A percentile compares a stretch with the other conserved stretches of the same genome.
phyloP scores from a whole-genome alignment of 2,329 filamentous ascomycete species.

The Pseudogymnoascus sp. region DNA sequence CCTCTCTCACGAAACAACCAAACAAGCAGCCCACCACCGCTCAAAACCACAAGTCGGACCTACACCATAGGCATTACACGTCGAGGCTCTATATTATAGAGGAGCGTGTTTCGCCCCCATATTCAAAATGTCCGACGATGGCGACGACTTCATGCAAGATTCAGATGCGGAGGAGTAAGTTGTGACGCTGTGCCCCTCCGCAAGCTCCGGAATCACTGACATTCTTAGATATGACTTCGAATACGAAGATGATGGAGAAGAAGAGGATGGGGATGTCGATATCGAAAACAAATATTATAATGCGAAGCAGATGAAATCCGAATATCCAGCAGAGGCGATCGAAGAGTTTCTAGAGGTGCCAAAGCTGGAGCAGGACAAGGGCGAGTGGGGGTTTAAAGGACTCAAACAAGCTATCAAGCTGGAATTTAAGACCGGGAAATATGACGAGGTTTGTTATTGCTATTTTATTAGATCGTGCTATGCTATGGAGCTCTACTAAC shows the following conservation, averaged over 20 bases:
- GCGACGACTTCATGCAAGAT: constrained; percentile 91
- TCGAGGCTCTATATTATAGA: background rate
- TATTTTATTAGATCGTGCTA: background rate
- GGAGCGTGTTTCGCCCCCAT: background rate
- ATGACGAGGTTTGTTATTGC: constrained; percentile 57
- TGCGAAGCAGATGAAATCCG: constrained; percentile 89
- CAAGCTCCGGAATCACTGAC: constrained; percentile 17
- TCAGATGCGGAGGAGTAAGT: constrained; percentile 77
- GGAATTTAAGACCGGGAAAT: constrained; percentile 86
- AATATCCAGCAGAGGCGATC: constrained; percentile 81
- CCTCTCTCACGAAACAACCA: background rate
- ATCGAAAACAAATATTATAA: constrained; percentile 99
- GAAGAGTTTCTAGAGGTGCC: constrained; percentile 88
- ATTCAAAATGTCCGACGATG: constrained; percentile 47
- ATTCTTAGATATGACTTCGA: constrained; percentile 78
- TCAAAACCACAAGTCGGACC: background rate
- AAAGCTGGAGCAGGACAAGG: constrained; percentile 68
- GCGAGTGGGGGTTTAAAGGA: constrained; percentile 98
- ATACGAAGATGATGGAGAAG: constrained; percentile 85
- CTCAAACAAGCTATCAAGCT: constrained; percentile 97
- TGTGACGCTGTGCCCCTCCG: constrained; percentile 9
- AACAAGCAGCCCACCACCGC: background rate
- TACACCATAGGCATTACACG: background rate
- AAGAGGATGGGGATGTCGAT: constrained; percentile 80
- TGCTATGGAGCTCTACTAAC: background rate